Percentiles rank a stretch among this genome's conserved stretches.
Evolutionary conservation across 345 rosid species (phyloP).

Genomic region (Moringa oleifera): DNA sequence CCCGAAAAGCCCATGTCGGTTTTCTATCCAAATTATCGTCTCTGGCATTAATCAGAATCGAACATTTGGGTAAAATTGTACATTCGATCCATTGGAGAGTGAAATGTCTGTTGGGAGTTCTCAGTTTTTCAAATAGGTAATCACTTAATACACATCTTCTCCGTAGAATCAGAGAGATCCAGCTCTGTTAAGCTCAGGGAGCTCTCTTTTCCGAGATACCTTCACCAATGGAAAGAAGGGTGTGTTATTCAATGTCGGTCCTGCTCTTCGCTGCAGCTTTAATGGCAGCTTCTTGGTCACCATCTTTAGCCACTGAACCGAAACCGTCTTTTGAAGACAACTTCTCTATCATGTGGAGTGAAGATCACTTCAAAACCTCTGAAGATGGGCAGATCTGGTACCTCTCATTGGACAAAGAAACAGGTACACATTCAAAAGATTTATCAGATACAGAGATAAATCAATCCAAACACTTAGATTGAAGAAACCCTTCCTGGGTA

Average conservation of each 20-base stretch:
- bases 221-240: background rate
- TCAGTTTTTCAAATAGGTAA: constrained; percentile 13
- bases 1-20: constrained; percentile 28
- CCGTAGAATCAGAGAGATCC: constrained; percentile 25
- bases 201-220: background rate
- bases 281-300: constrained; percentile 19
- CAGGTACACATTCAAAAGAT: constrained; percentile 40
- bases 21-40: background rate
- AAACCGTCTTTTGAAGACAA: constrained; percentile 70
- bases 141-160: constrained; percentile 19
- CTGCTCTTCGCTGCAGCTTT: constrained; percentile 32
- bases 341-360: constrained; percentile 91
- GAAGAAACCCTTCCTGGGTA: no score
- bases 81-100: no score
- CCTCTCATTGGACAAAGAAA: constrained; percentile 81
- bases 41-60: no score
- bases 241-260: constrained; percentile 28
- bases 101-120: no score
- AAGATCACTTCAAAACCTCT: constrained; percentile 85
- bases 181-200: background rate
- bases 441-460: background rate
- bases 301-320: constrained; percentile 31
- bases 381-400: constrained; percentile 97
- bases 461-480: background rate
- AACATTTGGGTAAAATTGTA: no score